Percentiles rank a stretch among this genome's conserved stretches.
phyloP scores from a whole-genome alignment of 1,284 basidiomycete species.

The Cystobasidium slooffiae region DNA sequence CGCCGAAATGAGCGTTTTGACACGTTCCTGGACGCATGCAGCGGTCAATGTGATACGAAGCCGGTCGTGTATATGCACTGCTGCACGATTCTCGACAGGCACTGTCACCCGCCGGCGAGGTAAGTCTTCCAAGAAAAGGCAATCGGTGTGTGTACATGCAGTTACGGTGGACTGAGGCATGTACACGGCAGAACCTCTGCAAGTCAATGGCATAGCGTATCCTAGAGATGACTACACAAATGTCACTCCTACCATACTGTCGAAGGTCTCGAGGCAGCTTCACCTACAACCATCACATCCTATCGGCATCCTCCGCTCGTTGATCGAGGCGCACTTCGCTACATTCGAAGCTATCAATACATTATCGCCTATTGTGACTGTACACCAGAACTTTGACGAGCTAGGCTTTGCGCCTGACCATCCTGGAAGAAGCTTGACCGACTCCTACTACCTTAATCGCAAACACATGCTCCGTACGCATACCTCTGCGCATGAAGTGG shows the following conservation, averaged over 20 bases:
- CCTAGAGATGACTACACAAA: constrained; percentile 80
- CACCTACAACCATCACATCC: constrained; percentile 81
- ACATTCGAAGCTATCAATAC: constrained; percentile 64
- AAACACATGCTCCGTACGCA: constrained; percentile 92
- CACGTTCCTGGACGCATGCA: constrained; percentile 7
- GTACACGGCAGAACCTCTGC: not conserved
- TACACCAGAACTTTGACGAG: constrained; percentile 94
- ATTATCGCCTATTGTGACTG: constrained; percentile 84
- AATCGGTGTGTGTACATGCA: not conserved
- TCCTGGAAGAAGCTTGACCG: constrained; percentile 84
- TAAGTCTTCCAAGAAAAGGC: constrained; percentile 7
- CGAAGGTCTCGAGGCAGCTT: constrained; percentile 72
- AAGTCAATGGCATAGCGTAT: constrained; percentile 58
- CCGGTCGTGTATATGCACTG: constrained; percentile 8
- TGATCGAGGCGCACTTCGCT: constrained; percentile 83
- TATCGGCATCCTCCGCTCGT: constrained; percentile 76
- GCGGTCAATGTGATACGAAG: not conserved
- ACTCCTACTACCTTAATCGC: constrained; percentile 95
- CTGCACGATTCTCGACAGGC: constrained; percentile 17
- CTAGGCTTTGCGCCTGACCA: constrained; percentile 92
- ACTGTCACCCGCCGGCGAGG: constrained; percentile 12
- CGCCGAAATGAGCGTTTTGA: not conserved
- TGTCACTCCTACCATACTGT: constrained; percentile 79
- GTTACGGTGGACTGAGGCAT: not conserved
- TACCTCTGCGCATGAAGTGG: constrained; percentile 96